A percentile compares a stretch with the other conserved stretches of the same genome.
Conservation (phyloP, 2,329 filamentous ascomycete species). For the Iodosphaeria phyllophila region DNA sequence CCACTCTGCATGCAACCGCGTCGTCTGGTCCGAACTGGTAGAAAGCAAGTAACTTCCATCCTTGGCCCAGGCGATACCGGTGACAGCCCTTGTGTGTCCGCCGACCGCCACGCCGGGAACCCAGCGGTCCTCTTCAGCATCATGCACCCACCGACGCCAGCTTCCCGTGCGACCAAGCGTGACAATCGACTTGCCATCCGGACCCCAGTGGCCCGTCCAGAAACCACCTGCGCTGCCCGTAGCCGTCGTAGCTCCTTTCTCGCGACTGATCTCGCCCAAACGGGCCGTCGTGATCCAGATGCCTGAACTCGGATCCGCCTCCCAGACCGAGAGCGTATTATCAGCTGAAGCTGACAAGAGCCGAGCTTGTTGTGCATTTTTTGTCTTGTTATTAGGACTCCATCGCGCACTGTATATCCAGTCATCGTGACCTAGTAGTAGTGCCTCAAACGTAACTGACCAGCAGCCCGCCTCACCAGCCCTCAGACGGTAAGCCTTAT, state of each 20-base stretch:
- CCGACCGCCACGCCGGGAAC: slow-evolving; percentile 56
- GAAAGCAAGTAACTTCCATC: slow-evolving; percentile 73
- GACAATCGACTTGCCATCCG: slow-evolving; percentile 53
- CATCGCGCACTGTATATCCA: slow-evolving; percentile 90
- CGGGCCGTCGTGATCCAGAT: slow-evolving; percentile 79
- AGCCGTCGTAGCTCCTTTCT: slow-evolving; percentile 90
- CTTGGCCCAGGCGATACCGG: slow-evolving; percentile 67
- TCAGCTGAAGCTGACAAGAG: slow-evolving; percentile 85
- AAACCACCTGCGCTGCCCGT: slow-evolving; percentile 93
- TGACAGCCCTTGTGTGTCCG: slow-evolving; percentile 69
- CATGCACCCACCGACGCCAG: slow-evolving; percentile 72
- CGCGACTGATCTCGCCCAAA: slow-evolving; percentile 80
- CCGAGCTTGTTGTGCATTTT: slow-evolving; percentile 44
- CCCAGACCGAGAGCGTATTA: slow-evolving; percentile 88
- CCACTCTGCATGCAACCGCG: slow-evolving; percentile 73
- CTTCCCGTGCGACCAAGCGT: slow-evolving; percentile 82
- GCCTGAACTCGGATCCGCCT: slow-evolving; percentile 63
- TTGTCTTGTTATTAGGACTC: slow-evolving; percentile 31
- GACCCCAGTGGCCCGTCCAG: slow-evolving; percentile 89
- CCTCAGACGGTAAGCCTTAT: slow-evolving; percentile 69
- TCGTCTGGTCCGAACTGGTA: slow-evolving; percentile 84
- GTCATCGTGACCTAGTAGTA: slow-evolving; percentile 88
- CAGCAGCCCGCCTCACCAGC: slow-evolving; percentile 40
- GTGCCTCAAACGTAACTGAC: slow-evolving; percentile 78
- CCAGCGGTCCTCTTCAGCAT: slow-evolving; percentile 48